Base-by-base conservation (phyloP, 805 yeast genomes). In the Starmerella bombicola region DNA sequence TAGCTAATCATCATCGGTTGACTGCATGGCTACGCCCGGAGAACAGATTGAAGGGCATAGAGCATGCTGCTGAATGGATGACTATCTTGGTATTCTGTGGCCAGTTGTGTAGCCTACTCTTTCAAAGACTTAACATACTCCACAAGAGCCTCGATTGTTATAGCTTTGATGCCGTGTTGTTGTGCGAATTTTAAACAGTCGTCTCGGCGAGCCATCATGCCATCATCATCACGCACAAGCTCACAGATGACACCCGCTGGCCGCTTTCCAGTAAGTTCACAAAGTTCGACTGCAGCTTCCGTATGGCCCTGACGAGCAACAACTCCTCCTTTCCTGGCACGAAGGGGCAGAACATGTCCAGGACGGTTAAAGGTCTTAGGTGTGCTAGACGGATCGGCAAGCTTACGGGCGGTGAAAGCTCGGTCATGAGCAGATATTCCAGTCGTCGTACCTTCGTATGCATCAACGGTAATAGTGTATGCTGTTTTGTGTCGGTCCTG, bases 341-440 rank as follows among this genome's bases (percentile, higher is more conserved):
- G 71, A 53, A 91, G 69, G 3, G 98, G 99, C 49, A 88, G 74
- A 23, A 91, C 66, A 57, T 91, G 99, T 15, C 99, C 99, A 0
- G 99, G 99, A 54, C 80, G 75, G 57, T 82, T 65, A 57, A 91
- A 82, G 44, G 83, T 86, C 0, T 50, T 63, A 0, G 93, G 69
- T 32, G 63, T 66, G 7, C 78, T 57, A 3, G 48, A 43, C 4
- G 80, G 66, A 48, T 73, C 70, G 1, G 95, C 94, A 51, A 91
- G 68, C 44, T 68, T 68, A 29, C 68, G 62, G 29, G 82, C 81
- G 1, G 98, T 91, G 50, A 80, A 63, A 0, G 93, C 88, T 55
- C 99, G 71, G 61, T 91, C 99, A 53, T 77, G 78, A 8, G 98
- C 96, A 20, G 93, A 80, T 37, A 91, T 91, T 10, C 99, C 99